phyloP scores from a whole-genome alignment of 441 rosid species.

The Mallotus japonicus region DNA sequence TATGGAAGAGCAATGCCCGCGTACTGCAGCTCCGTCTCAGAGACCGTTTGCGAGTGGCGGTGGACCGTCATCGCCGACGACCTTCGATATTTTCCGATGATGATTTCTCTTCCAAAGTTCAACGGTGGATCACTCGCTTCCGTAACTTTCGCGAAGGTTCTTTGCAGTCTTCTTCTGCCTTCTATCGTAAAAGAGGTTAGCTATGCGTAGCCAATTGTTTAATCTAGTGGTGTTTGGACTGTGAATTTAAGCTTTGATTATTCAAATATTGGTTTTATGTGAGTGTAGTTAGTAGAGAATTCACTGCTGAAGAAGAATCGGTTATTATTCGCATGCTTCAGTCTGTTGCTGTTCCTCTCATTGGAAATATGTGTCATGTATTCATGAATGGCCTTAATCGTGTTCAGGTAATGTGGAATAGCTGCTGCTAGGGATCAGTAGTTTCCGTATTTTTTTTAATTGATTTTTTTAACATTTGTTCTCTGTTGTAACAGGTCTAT shows the following conservation, averaged over 20 bases:
- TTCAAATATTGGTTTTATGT: too few relatives aligned
- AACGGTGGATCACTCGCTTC: conserved; percentile 56
- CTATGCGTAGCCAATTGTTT: too few relatives aligned
- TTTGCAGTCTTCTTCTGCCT: conserved; percentile 64
- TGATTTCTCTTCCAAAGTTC: conserved; percentile 58
- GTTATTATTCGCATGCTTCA: conserved; percentile 64
- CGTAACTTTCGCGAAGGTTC: conserved; percentile 72
- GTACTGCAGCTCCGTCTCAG: conserved; percentile 63
- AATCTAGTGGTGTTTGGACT: too few relatives aligned
- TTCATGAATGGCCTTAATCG: conserved; percentile 92
- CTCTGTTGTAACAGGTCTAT: conserved; percentile 48
- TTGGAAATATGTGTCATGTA: conserved; percentile 91
- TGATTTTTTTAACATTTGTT: neutral
- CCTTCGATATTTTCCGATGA: conserved; percentile 46
- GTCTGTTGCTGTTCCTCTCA: conserved; percentile 79
- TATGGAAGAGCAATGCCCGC: conserved; percentile 69
- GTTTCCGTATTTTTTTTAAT: neutral
- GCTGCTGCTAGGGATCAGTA: neutral
- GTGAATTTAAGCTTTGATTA: too few relatives aligned
- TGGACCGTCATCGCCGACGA: conserved; percentile 57
- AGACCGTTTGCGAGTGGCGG: conserved; percentile 80
- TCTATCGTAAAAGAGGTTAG: conserved; percentile 71
- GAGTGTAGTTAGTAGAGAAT: conserved; percentile 65
- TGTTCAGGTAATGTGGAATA: conserved; percentile 57
- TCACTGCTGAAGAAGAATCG: conserved; percentile 68